Percentiles rank a stretch among this genome's conserved stretches.
Conservation (phyloP, 805 yeast genomes). For the Kluyveromyces starmeri region DNA sequence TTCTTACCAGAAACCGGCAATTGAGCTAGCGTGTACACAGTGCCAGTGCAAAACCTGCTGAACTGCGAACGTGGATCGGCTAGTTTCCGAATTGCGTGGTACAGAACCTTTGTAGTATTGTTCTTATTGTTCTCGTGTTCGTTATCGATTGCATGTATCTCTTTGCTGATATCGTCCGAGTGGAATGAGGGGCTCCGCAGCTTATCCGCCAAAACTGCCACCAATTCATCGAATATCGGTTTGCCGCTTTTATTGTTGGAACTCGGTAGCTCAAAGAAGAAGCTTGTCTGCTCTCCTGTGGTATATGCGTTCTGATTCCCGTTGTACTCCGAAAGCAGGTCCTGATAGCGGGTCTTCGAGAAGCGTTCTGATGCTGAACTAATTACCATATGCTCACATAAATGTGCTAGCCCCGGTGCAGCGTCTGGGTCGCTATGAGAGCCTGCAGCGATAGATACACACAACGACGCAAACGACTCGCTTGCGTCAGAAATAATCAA, state of each 20-base stretch:
- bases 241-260: slow-evolving; percentile 21
- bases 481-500: slow-evolving; percentile 71
- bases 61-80: slow-evolving; percentile 44
- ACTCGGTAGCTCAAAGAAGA: slow-evolving; percentile 52
- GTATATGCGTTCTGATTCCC: slow-evolving; percentile 64
- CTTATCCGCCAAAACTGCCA: slow-evolving; percentile 43
- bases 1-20: slow-evolving; percentile 28
- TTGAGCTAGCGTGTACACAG: slow-evolving; percentile 38
- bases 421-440: slow-evolving; percentile 67
- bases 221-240: slow-evolving; percentile 36
- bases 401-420: slow-evolving; percentile 78
- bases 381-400: slow-evolving; percentile 69
- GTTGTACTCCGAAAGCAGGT: slow-evolving; percentile 36
- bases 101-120: slow-evolving; percentile 38
- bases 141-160: slow-evolving; percentile 52
- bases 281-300: slow-evolving; percentile 57
- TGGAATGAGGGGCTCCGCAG: slow-evolving; percentile 45
- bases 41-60: slow-evolving; percentile 59
- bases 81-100: slow-evolving; percentile 49
- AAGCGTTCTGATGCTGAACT: slow-evolving; percentile 45
- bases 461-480: slow-evolving; percentile 54
- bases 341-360: slow-evolving; percentile 40
- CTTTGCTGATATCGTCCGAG: slow-evolving; percentile 35
- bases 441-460: slow-evolving; percentile 72
- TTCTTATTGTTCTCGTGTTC: slow-evolving; percentile 54